These are phyloP conservation scores for Ophiostoma ulmi DNA, from an alignment of 2,329 filamentous ascomycete genomes.

Conservation along the genomic window DNA sequence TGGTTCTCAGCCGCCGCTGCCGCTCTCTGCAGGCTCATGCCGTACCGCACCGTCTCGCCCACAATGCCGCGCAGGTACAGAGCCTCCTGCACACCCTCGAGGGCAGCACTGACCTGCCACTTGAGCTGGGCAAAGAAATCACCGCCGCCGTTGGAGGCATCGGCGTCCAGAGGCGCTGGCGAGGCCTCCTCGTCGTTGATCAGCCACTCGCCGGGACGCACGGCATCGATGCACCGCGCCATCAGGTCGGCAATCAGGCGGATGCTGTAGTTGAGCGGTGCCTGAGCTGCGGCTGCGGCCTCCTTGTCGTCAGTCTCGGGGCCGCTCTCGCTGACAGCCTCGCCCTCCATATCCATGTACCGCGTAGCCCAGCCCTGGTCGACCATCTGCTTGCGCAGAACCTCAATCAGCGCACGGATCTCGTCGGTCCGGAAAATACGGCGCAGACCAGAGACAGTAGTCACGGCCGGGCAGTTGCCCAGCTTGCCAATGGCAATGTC, in stretches of 20 bases:
- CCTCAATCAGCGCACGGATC: conserved; percentile 64
- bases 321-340: conserved; percentile 37
- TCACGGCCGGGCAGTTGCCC: conserved; percentile 55
- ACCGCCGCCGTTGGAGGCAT: conserved; percentile 35
- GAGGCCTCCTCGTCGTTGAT: conserved; percentile 50
- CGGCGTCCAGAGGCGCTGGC: conserved; percentile 31
- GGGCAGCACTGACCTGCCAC: conserved; percentile 63
- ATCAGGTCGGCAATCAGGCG: conserved; percentile 66
- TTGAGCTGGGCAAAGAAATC: conserved; percentile 62
- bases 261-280: conserved; percentile 62
- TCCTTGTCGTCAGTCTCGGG: neutral
- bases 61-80: conserved; percentile 60
- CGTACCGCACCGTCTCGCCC: conserved; percentile 61
- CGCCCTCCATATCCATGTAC: conserved; percentile 57
- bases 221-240: conserved; percentile 67
- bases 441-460: conserved; percentile 60
- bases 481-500: conserved; percentile 66
- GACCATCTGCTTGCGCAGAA: conserved; percentile 67
- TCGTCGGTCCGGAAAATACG: conserved; percentile 61
- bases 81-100: conserved; percentile 68
- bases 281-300: conserved; percentile 34
- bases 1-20: conserved; percentile 65
- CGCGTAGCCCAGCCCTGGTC: conserved; percentile 70
- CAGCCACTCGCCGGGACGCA: conserved; percentile 71
- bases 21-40: conserved; percentile 29